Base-by-base conservation (phyloP, 2,329 filamentous ascomycete genomes). In the Trichoderma sp. region DNA sequence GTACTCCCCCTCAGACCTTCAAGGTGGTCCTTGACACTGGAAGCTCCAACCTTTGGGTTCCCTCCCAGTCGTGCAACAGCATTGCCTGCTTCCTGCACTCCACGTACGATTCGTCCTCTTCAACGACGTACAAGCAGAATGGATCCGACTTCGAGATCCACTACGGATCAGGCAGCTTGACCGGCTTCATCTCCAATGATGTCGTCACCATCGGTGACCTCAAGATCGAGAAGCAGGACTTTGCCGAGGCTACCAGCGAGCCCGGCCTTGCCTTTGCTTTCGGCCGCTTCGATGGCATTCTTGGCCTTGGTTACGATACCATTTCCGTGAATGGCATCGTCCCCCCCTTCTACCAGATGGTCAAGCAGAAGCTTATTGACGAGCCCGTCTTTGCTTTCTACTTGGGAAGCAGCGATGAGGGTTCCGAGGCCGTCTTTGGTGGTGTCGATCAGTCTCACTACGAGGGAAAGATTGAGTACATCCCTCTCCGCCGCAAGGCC, bases 21-120 rank as follows among this genome's bases (percentile, higher is more conserved):
- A 99, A 99, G 89, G 97, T 99, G 76, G 92, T 99, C 75, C 92
- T 99, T 75, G 96, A 99, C 83, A 99, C 96, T 32, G 96, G 96
- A 79, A 98, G 94, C 88, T 98, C 96, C 82, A 99, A 99, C 87
- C 89, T 99, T 75, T 99, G 97, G 97, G 95, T 99, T 73, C 97
- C 97, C 51, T 97, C 95, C 28, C 87, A 89, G 71, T 88, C 94
- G 80, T 99, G 97, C 83, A 91, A 89, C 80, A 98, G 95, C 80
- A 99, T 99, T 80, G 97, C 96, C 75, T 99, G 96, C 89, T 99
- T 95, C 85, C 90, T 99, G 73, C 96, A 99, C 88, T 91, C 84
- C 83, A 99, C 97, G 86, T 99, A 98, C 86, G 94, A 98, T 84
- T 96, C 94, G 72, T 92, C 91, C 47, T 85, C 90, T 5, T 99